Base-by-base conservation (phyloP, 2,329 filamentous ascomycete genomes). In the Grosmannia huntii region DNA sequence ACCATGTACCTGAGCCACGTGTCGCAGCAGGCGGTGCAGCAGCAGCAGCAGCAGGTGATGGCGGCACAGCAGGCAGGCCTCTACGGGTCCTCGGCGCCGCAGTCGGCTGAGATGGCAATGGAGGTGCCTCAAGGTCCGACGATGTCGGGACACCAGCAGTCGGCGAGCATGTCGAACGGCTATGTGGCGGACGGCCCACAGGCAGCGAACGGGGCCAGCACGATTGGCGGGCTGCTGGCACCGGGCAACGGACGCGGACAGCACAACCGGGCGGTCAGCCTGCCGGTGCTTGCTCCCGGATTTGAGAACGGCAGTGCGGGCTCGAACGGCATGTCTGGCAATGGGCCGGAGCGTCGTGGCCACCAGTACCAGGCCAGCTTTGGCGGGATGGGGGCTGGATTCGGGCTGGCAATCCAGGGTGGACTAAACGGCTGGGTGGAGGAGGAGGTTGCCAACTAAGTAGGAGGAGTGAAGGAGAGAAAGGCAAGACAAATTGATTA, bases 1-100 rank as follows among this genome's bases (percentile, higher is more conserved):
- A 96, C 91, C 27, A 84, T 96, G 83, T 97, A 96, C 69, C 80
- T 96, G 60, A 92, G 85, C 71, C 90, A 95, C 68, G 82, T 92
- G 31, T 85, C 84, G 25, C 82, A 86, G 61, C 83, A 87, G 66
- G 80, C 82, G 19, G 86, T 89, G 63, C 80, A 83, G 54, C 87
- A 91, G 64, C 87, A 86, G 64, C 85, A 90, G 63, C 82, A 87
- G 57, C 83, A 87, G 62, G 80, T 83, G 48, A 78, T 90, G 64
- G 81, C 81, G 58, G 84, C 83, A 38, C 89, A 94, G 67, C 90
- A 95, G 70, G 85, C 85, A 52, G 85, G 88, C 9, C 78, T 95
- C 62, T 96, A 92, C 68, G 87, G 86, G 62, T 85, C 86, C 61
- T 85, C 84, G 31, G 78, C 82, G 28, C 80, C 80, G 1, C 80